phyloP scores from a whole-genome alignment of 768 basidiomycete genomes.

The Sistotremastrum niveocremeum region DNA sequence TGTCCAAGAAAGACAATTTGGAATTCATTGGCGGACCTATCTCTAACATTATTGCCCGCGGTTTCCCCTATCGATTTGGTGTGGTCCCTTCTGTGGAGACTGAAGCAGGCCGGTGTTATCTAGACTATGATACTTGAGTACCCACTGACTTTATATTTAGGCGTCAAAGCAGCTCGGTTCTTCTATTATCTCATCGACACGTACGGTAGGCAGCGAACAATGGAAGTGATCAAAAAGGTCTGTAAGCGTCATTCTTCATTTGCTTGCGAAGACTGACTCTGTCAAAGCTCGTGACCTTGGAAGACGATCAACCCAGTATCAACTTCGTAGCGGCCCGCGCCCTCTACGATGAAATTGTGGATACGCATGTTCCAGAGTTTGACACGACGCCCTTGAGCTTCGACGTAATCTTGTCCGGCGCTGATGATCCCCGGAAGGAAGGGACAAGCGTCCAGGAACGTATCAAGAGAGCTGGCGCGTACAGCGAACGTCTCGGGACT shows the following conservation, averaged over 20 bases:
- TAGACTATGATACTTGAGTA: constrained; percentile 24
- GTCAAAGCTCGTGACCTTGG: constrained; percentile 6
- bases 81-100: constrained; percentile 60
- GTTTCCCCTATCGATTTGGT: constrained; percentile 73
- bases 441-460: constrained; percentile 15
- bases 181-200: constrained; percentile 52
- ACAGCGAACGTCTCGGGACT: constrained; percentile 45
- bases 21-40: constrained; percentile 53
- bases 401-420: constrained; percentile 23
- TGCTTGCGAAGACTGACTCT: too few relatives aligned
- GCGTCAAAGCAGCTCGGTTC: constrained; percentile 55
- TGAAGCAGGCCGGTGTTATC: constrained; percentile 23
- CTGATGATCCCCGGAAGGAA: constrained; percentile 14
- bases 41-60: constrained; percentile 54
- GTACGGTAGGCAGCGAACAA: constrained; percentile 50
- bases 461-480: constrained; percentile 34
- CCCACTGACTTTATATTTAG: constrained; percentile 18
- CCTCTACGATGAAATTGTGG: constrained; percentile 25
- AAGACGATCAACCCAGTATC: constrained; percentile 20
- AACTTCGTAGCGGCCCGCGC: constrained; percentile 31
- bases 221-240: constrained; percentile 47
- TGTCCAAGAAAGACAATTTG: constrained; percentile 47
- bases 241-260: constrained; percentile 3
- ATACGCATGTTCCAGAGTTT: constrained; percentile 14
- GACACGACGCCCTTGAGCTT: constrained; percentile 22